These are phyloP conservation scores for Ganoderma meredithae DNA, from an alignment of 1,284 basidiomycete species.

Conservation along the genomic window DNA sequence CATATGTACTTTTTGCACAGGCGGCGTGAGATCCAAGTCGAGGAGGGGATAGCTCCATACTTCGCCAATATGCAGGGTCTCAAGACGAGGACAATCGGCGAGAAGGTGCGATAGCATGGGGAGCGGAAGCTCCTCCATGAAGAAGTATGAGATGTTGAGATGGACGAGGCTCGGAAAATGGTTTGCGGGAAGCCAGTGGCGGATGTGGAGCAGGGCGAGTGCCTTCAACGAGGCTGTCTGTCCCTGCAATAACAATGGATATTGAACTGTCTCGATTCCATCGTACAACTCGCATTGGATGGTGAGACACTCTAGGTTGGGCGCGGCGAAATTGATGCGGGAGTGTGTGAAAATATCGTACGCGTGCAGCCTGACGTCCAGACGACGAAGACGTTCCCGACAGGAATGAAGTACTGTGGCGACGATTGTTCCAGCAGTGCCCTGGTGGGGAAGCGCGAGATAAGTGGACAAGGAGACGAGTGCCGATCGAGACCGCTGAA, in stretches of 20 bases:
- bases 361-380: constrained; percentile 20
- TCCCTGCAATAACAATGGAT: constrained; percentile 17
- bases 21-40: constrained; percentile 18
- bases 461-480: constrained; percentile 17
- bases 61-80: constrained; percentile 18
- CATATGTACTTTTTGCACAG: constrained; percentile 10
- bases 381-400: constrained; percentile 16
- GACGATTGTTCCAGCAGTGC: constrained; percentile 1
- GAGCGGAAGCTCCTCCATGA: constrained; percentile 23
- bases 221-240: constrained; percentile 17
- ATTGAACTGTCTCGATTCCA: constrained; percentile 1
- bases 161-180: constrained; percentile 22
- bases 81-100: constrained; percentile 15
- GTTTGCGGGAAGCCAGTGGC: constrained; percentile 24
- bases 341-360: constrained; percentile 18
- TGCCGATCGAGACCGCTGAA: constrained; percentile 19
- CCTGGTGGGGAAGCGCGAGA: constrained; percentile 8
- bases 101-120: constrained; percentile 18
- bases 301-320: constrained; percentile 20
- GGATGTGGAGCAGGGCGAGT: constrained; percentile 20
- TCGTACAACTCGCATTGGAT: constrained; percentile 20
- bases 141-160: constrained; percentile 26
- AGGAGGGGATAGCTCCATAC: constrained; percentile 21
- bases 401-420: constrained; percentile 7
- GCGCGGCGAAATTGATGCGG: constrained; percentile 19